Base-by-base conservation (phyloP, 108 stramenopile genomes). In the Cafeteria roenbergensis region DNA sequence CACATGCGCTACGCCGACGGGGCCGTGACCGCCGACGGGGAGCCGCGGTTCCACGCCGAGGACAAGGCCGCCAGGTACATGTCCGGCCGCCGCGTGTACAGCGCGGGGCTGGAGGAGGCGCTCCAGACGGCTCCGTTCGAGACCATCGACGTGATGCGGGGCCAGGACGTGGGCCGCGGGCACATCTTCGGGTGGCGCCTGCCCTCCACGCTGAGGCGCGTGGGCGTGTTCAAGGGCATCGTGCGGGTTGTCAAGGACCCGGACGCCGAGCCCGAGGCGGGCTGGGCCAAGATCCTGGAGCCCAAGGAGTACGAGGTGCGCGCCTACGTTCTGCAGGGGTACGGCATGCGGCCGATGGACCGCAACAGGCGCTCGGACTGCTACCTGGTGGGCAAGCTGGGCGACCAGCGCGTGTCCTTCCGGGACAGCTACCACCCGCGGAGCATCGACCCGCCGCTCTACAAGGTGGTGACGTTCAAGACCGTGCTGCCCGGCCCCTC, bases 401-500 rank as follows among this genome's bases (percentile, higher is more conserved):
- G 79, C 4, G 56, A 74, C 29, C 37, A 76, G 34, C 56, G 33
- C 22, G 31, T 78, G 51, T 51, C 67, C 66, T 78, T 79, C 66
- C 37, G 53, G 14, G 73, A 76, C 33, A 76, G 77, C 63, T 75
- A 78, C 48, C 31, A 78, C 30, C 32, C 51, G 3, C 65, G 42
- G 69, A 79, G 66, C 63, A 51, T 59, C 33, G 37, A 79, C 52
- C 78, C 75, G 1, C 75, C 79, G 54, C 66, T 83, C 34, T 83
- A 80, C 71, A 72, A 70, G 64, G 54, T 52, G 42, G 51, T 79
- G 24, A 69, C 67, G 65, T 67, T 83, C 51, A 67, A 65, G 63
- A 72, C 78, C 33, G 61, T 75, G 63, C 80, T 83, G 0, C 82
- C 82, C 0, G 82, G 82, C 25, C 53, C 74, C 34, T 66, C 74